Percentiles rank a stretch among this genome's conserved stretches.
Conservation (phyloP, 2,329 filamentous ascomycete genomes). For the Aurifilum marmelostoma region DNA sequence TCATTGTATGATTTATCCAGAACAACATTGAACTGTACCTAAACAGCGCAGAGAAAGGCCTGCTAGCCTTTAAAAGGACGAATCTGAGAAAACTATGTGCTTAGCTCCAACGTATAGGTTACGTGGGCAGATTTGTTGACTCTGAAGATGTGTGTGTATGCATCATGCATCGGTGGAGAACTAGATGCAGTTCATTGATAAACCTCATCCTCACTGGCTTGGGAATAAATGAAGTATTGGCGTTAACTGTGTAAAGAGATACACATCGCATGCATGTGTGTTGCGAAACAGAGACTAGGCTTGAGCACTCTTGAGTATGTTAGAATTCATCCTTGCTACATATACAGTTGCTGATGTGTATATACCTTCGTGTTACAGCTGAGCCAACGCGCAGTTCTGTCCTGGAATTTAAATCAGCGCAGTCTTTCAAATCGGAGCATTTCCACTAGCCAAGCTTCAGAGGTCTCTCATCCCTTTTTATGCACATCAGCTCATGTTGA, state of each 20-base stretch:
- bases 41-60: not conserved
- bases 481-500: too few relatives aligned
- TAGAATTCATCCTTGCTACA: not conserved
- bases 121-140: too few relatives aligned
- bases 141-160: not conserved
- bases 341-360: not conserved
- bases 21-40: not conserved
- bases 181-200: not conserved
- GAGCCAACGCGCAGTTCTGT: too few relatives aligned
- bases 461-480: too few relatives aligned
- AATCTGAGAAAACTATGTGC: not conserved
- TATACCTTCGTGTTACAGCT: too few relatives aligned
- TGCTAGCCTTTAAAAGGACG: not conserved
- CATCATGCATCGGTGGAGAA: not conserved
- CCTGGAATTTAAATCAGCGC: too few relatives aligned
- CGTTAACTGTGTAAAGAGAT: not conserved
- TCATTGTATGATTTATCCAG: not conserved
- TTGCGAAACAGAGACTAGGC: not conserved
- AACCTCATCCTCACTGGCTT: not conserved
- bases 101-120: not conserved
- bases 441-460: too few relatives aligned
- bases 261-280: not conserved
- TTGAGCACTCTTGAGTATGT: conserved; percentile 30
- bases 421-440: too few relatives aligned
- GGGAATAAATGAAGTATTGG: not conserved